These are phyloP conservation scores for Myxozyma neotropica DNA, from an alignment of 805 yeast species.

Conservation along the genomic window DNA sequence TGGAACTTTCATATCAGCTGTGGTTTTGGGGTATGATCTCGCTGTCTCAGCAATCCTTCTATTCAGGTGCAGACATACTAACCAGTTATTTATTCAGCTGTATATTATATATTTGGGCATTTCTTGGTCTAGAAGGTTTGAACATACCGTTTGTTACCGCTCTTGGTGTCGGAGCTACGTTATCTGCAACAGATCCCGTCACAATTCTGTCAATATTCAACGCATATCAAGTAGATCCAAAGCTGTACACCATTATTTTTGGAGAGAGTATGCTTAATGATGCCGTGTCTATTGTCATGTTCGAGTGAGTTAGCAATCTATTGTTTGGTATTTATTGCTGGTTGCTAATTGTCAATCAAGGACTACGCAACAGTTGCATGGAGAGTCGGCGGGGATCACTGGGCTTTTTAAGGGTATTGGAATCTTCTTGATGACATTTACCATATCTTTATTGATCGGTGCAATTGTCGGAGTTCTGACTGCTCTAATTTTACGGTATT, in stretches of 20 bases:
- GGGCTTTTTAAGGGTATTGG: constrained; percentile 94
- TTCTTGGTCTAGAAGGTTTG: constrained; percentile 85
- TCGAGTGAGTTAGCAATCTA: constrained; percentile 51
- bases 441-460: constrained; percentile 88
- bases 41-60: too few relatives aligned
- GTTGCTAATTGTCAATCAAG: constrained; percentile 1
- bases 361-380: constrained; percentile 95
- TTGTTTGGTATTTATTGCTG: not conserved
- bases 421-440: constrained; percentile 87
- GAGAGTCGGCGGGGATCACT: constrained; percentile 70
- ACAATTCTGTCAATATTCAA: constrained; percentile 94
- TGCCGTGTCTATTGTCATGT: constrained; percentile 98
- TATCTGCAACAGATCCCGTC: constrained; percentile 98
- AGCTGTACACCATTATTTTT: constrained; percentile 91
- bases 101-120: constrained; percentile 85
- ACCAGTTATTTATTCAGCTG: constrained; percentile 37
- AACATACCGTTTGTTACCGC: constrained; percentile 93
- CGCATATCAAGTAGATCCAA: constrained; percentile 97
- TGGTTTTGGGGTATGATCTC: constrained; percentile 66
- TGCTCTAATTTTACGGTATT: constrained; percentile 86
- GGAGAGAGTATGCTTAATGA: constrained; percentile 95
- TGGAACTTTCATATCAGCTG: constrained; percentile 90
- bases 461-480: constrained; percentile 83
- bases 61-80: not conserved
- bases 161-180: constrained; percentile 93